Evolutionary conservation across 83 land plant genomes (phyloP), one percentile per base, ranked within the genome.

Genomic region (Picea abies): DNA sequence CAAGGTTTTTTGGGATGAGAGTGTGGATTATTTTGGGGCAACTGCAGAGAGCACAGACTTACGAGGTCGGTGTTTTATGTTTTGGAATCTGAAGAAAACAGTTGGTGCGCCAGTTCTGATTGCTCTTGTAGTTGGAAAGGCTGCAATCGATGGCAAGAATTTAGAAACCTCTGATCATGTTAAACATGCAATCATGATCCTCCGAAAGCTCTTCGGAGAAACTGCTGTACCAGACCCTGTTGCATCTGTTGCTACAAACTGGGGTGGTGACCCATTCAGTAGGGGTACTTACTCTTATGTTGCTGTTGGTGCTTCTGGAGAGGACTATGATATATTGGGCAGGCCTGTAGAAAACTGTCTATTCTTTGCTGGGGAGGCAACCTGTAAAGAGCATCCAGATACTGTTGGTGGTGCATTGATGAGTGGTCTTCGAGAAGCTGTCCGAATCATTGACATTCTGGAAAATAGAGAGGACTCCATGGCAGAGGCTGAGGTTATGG

Each of bases 351-450:
- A 94, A 41, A 92, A 95, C 70, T 91, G 95, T 86, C 76, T 97
- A 72, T 97, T 94, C 85, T 97, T 97, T 89, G 99, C 99, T 81
- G 99, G 99, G 41, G 99, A 97, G 86, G 99, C 98, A 52, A 97
- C 99, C 47, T 97, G 99, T 88, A 97, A 97, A 91, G 99, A 97
- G 87, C 98, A 97, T 72, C 99, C 99, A 41, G 99, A 97, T 83
- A 97, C 99, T 37, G 99, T 97, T 78, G 99, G 99, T 80, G 99
- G 99, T 85, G 99, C 99, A 52, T 90, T 97, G 92, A 85, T 97
- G 93, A 95, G 94, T 82, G 99, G 99, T 25, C 91, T 96, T 75
- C 85, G 97, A 49, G 99, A 96, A 80, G 99, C 96, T 35, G 93
- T 96, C 15, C 87, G 99, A 17, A 94, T 93, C 19, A 84, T 92